Conservation (phyloP, 306 rosid genomes). For the Lathyrus sativus region DNA sequence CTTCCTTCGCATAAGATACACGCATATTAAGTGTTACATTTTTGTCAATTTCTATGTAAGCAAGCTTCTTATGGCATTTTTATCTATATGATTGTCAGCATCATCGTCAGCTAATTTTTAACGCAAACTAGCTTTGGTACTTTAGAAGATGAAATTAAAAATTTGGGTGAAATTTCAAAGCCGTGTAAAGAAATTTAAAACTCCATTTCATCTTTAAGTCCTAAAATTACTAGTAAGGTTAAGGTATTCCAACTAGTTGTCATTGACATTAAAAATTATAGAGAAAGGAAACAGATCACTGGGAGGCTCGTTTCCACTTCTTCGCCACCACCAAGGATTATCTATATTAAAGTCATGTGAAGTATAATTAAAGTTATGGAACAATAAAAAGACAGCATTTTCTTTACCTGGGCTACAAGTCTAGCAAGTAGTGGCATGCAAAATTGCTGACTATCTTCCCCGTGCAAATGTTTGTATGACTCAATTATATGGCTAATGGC, state of each 20-base stretch:
- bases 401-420: slow-evolving; percentile 86
- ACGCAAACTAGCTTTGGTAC: neutral
- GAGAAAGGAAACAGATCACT: too few species aligned
- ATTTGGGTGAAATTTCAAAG: neutral
- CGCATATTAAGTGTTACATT: neutral
- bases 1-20: neutral
- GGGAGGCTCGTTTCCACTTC: too few species aligned
- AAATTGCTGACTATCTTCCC: slow-evolving; percentile 69
- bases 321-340: too few species aligned
- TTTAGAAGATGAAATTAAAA: neutral
- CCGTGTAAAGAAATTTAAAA: too few species aligned
- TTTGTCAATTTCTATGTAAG: neutral
- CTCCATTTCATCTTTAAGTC: too few species aligned
- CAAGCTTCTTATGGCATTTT: too few species aligned
- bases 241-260: too few species aligned
- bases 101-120: neutral
- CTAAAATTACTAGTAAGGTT: too few species aligned
- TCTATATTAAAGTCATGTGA: too few species aligned
- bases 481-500: slow-evolving; percentile 74
- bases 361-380: slow-evolving; percentile 2
- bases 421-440: slow-evolving; percentile 86
- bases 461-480: slow-evolving; percentile 61
- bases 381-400: slow-evolving; percentile 17
- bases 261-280: too few species aligned
- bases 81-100: neutral